phyloP scores from a whole-genome alignment of 192 early-diverging fungal genomes.

The Coemansia sp. region DNA sequence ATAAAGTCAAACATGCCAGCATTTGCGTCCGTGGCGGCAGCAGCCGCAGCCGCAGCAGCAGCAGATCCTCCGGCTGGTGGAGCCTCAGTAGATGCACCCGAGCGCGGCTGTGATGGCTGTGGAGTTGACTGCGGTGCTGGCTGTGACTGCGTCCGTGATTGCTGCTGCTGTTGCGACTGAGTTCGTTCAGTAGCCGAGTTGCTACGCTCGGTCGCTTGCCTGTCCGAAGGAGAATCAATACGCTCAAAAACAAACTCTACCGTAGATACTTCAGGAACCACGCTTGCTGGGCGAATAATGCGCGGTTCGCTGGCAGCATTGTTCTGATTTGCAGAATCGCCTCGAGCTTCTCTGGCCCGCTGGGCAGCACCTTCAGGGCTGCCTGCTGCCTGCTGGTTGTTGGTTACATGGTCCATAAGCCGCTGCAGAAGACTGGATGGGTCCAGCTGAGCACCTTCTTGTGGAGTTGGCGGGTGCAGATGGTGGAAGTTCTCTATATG shows the following conservation, averaged over 20 bases:
- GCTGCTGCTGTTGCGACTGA: not conserved
- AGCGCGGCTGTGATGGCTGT: constrained; percentile 2
- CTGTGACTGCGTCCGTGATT: too few species aligned
- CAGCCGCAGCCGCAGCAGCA: too few species aligned
- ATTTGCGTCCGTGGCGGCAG: not conserved
- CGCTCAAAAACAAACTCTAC: constrained; percentile 7
- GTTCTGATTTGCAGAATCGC: too few species aligned
- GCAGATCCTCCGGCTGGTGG: not conserved
- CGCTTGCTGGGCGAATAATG: not conserved
- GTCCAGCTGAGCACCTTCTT: not conserved
- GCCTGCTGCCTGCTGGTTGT: too few species aligned
- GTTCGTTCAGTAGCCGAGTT: not conserved
- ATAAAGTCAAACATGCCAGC: constrained; percentile 11
- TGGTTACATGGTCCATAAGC: too few species aligned
- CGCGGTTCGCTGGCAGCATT: not conserved
- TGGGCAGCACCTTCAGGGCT: not conserved
- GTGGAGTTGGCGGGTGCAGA: not conserved
- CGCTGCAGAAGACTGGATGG: too few species aligned
- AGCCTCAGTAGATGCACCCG: not conserved
- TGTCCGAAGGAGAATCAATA: not conserved
- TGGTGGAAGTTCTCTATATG: not conserved
- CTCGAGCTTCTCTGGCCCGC: not conserved
- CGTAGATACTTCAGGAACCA: not conserved
- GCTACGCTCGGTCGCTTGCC: not conserved
- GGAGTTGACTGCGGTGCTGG: too few species aligned